Percentiles rank a stretch among this genome's conserved stretches.
phyloP scores from a whole-genome alignment of 805 yeast species.

The Ogataea saltuana region DNA sequence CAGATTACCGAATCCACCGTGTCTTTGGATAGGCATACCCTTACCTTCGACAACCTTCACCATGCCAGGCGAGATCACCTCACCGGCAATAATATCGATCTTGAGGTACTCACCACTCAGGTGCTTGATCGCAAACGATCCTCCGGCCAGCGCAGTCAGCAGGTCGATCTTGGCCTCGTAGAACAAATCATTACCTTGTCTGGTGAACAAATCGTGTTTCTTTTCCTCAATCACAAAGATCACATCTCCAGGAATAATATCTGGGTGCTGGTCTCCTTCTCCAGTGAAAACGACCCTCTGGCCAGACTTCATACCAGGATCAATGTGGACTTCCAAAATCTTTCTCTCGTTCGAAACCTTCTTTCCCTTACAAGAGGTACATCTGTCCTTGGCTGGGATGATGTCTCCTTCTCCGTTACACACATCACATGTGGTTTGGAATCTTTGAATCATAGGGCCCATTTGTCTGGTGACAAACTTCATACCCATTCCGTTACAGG shows the following conservation, averaged over 20 bases:
- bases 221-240: slow-evolving; percentile 88
- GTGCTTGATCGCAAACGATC: slow-evolving; percentile 83
- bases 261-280: slow-evolving; percentile 97
- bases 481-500: slow-evolving; percentile 91
- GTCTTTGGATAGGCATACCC: slow-evolving; percentile 96
- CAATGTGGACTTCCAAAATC: slow-evolving; percentile 90
- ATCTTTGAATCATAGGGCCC: slow-evolving; percentile 99
- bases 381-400: slow-evolving; percentile 81
- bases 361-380: slow-evolving; percentile 85
- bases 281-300: slow-evolving; percentile 89
- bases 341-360: slow-evolving; percentile 86
- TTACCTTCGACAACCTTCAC: slow-evolving; percentile 83
- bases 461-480: slow-evolving; percentile 93
- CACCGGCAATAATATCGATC: slow-evolving; percentile 84
- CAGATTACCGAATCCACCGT: slow-evolving; percentile 86
- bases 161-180: slow-evolving; percentile 87
- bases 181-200: slow-evolving; percentile 86
- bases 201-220: slow-evolving; percentile 77
- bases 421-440: slow-evolving; percentile 89
- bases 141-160: slow-evolving; percentile 95
- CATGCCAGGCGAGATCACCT: slow-evolving; percentile 82
- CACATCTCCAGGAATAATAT: slow-evolving; percentile 94
- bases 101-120: slow-evolving; percentile 90
- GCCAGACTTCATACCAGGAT: slow-evolving; percentile 96
- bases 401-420: slow-evolving; percentile 94